Base-by-base conservation (phyloP, 2,329 filamentous ascomycete genomes). In the Claviceps africana region DNA sequence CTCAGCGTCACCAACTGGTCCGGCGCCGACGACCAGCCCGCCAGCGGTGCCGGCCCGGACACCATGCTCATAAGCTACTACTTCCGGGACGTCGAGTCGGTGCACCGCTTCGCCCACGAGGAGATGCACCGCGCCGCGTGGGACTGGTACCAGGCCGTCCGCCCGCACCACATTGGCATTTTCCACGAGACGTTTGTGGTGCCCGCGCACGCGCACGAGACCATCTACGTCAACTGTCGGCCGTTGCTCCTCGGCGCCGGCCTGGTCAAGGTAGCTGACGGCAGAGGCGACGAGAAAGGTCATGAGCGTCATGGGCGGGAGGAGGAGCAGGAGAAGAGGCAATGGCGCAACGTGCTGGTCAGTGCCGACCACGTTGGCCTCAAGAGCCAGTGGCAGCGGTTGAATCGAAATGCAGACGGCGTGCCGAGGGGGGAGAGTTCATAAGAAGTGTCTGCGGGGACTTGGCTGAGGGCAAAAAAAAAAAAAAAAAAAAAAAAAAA, bases 151-250 rank as follows among this genome's bases (percentile, higher is more conserved):
- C 67, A 69, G 51, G 61, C 59, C 49, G 61, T 59, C 45, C 58
- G 68, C 28, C 55, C 64, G 42, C 57, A 59, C 28, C 67, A 76
- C 55, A 58, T 80, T 25, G 69, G 70, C 5, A 73, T 80, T 56
- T 79, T 68, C 54, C 78, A 82, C 59, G 78, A 81, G 68, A 70
- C 72, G 0, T 79, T 74, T 56, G 63, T 68, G 28, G 70, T 72
- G 5, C 68, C 69, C 1, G 61, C 64, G 3, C 66, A 69, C 3
- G 63, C 64, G 9, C 77, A 74, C 62, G 77, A 81, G 69, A 72
- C 65, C 2, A 65, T 80, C 22, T 78, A 79, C 57, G 56, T 68
- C 8, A 72, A 76, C 54, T 70, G 68, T 56, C 62, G 58, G 51
- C 70, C 70, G 1, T 54, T 63, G 4, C 50, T 72, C 39, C 52